Percentiles rank a stretch among this genome's conserved stretches.
phyloP scores from a whole-genome alignment of 306 rosid species.

The Gastrolobium bilobum region DNA sequence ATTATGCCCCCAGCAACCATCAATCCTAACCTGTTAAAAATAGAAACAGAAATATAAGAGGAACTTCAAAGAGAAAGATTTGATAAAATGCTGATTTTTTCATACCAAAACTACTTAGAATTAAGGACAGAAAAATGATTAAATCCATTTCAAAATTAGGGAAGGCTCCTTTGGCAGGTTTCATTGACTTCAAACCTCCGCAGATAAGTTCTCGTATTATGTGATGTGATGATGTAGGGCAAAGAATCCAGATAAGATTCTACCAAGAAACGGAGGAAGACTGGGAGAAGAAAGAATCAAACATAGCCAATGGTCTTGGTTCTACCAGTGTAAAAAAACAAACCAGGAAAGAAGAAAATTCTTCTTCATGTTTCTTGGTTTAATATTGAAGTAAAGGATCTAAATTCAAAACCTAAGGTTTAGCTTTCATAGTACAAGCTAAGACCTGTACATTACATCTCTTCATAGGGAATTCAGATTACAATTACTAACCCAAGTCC shows the following conservation, averaged over 20 bases:
- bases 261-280: conserved; percentile 10
- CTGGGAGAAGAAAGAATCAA: background rate
- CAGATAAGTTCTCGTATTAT: background rate
- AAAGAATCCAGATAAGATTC: background rate
- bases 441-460: background rate
- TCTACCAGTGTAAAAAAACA: background rate
- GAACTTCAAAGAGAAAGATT: background rate
- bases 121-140: conserved; percentile 9
- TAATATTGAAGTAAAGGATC: background rate
- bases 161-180: conserved; percentile 6
- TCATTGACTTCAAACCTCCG: background rate
- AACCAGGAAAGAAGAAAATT: background rate
- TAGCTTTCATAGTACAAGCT: conserved; percentile 2
- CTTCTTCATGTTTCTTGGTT: background rate
- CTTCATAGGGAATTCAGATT: background rate
- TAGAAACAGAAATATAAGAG: conserved; percentile 9
- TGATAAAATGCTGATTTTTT: conserved; percentile 2
- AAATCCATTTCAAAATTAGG: conserved; percentile 14
- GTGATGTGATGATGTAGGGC: background rate
- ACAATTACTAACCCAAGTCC: background rate
- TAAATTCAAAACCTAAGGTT: background rate
- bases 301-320: background rate
- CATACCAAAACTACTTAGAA: conserved; percentile 27
- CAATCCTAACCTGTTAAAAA: conserved; percentile 80
- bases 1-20: conserved; percentile 89